Conservation (phyloP, 2,329 filamentous ascomycete genomes). For the Blastomyces emzantsi region DNA sequence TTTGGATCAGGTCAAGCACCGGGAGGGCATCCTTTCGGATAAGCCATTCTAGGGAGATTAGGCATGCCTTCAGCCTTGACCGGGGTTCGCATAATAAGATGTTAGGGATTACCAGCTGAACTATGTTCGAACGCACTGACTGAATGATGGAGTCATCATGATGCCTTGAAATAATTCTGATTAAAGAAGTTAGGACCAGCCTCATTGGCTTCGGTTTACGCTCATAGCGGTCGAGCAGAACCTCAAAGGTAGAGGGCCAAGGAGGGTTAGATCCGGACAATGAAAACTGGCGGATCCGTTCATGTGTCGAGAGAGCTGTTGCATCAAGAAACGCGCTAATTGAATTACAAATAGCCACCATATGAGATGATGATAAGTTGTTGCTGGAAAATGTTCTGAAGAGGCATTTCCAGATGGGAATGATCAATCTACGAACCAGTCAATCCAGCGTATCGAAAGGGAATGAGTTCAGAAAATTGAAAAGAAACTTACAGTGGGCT, state of each 20-base stretch:
- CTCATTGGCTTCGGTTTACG: conserved; percentile 39
- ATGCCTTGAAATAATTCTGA: conserved; percentile 26
- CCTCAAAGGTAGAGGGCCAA: conserved; percentile 35
- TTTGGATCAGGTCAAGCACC: conserved; percentile 24
- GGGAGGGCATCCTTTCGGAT: conserved; percentile 31
- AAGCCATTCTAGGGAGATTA: conserved; percentile 31
- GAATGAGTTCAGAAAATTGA: background rate
- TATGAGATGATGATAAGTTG: conserved; percentile 33
- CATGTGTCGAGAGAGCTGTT: conserved; percentile 25
- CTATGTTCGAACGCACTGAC: conserved; percentile 21
- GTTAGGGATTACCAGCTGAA: conserved; percentile 26
- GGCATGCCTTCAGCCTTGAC: conserved; percentile 30
- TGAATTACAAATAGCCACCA: conserved; percentile 37
- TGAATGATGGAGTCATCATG: conserved; percentile 19
- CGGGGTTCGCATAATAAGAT: conserved; percentile 33
- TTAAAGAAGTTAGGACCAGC: conserved; percentile 36
- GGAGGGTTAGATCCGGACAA: conserved; percentile 24
- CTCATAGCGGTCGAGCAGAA: conserved; percentile 34
- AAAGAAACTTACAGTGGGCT: conserved; percentile 25
- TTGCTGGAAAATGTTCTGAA: conserved; percentile 34
- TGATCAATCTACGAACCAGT: background rate
- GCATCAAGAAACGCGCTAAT: conserved; percentile 37
- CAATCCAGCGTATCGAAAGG: background rate
- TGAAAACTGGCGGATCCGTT: conserved; percentile 27
- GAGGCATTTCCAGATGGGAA: conserved; percentile 32